Evolutionary conservation across 441 rosid species (phyloP).

Genomic region (Aleurites moluccanus): DNA sequence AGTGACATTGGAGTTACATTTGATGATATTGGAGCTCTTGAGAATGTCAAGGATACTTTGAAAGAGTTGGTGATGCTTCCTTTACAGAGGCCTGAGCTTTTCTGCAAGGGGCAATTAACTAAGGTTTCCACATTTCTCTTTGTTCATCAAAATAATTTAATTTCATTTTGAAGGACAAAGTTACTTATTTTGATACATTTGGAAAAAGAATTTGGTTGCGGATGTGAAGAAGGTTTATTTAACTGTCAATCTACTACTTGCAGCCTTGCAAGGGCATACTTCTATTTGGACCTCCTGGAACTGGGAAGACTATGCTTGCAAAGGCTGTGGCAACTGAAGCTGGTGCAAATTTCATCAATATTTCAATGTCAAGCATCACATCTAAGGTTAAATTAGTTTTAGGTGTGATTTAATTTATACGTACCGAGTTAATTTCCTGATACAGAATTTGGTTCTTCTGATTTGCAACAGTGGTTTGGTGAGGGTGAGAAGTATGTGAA

Average conservation of each 20-base stretch:
- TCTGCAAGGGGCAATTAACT: conserved; percentile 90
- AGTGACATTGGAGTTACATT: conserved; percentile 89
- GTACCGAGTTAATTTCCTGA: conserved; percentile 1
- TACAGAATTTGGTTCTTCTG: conserved; percentile 20
- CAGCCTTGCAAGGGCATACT: conserved; percentile 97
- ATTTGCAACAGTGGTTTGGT: conserved; percentile 77
- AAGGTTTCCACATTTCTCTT: conserved; percentile 48
- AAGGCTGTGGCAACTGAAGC: conserved; percentile 98
- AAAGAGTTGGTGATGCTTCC: conserved; percentile 98
- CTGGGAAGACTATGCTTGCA: conserved; percentile 96
- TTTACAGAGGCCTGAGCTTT: conserved; percentile 87
- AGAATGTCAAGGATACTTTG: conserved; percentile 88
- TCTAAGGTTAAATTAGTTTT: conserved; percentile 57
- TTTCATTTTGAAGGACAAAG: conserved; percentile 2
- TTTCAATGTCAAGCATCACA: conserved; percentile 96
- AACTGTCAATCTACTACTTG: conserved; percentile 21
- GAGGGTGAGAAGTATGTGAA: conserved; percentile 95
- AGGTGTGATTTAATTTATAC: conserved; percentile 13
- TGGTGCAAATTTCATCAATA: conserved; percentile 91
- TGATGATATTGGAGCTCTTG: conserved; percentile 92
- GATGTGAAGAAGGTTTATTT: conserved; percentile 8
- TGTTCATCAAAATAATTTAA: conserved; percentile 12
- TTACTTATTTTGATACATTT: not conserved
- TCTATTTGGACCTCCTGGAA: conserved; percentile 95
- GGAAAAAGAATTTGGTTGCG: not conserved